Evolutionary conservation across 352 stramenopile genomes (phyloP).

Genomic region (Phytophthora sansomeana): DNA sequence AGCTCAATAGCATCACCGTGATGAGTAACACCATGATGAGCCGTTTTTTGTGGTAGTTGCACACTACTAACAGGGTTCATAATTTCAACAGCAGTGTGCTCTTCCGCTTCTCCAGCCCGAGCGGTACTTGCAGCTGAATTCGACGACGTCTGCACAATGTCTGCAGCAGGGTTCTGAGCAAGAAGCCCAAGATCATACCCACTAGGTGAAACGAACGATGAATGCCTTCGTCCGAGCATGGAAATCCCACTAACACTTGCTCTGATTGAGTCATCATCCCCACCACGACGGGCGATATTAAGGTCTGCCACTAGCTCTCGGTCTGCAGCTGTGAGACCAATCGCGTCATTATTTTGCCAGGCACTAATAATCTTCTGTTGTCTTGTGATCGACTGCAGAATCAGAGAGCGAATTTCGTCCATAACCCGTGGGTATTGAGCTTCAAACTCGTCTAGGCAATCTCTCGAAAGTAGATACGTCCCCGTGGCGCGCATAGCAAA

Average conservation of each 20-base stretch:
- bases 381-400: constrained; percentile 79
- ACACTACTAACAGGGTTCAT: constrained; percentile 4
- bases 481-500: constrained; percentile 67
- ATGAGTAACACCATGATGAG: no score
- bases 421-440: constrained; percentile 63
- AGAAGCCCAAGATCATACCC: background rate
- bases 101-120: background rate
- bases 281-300: constrained; percentile 17
- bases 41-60: background rate
- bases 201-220: constrained; percentile 13
- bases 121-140: constrained; percentile 12
- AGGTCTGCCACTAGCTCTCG: constrained; percentile 48
- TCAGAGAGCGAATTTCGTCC: constrained; percentile 72
- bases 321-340: constrained; percentile 62
- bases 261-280: constrained; percentile 27
- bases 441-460: constrained; percentile 65
- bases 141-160: background rate
- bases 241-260: constrained; percentile 27
- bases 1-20: background rate
- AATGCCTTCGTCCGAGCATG: constrained; percentile 25
- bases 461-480: constrained; percentile 70
- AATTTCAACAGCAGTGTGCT: constrained; percentile 22
- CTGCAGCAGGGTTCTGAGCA: constrained; percentile 6
- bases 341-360: constrained; percentile 78
- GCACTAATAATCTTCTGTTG: constrained; percentile 76